Conservation (phyloP, 2,329 filamentous ascomycete genomes). For the Metarhizium rileyi region DNA sequence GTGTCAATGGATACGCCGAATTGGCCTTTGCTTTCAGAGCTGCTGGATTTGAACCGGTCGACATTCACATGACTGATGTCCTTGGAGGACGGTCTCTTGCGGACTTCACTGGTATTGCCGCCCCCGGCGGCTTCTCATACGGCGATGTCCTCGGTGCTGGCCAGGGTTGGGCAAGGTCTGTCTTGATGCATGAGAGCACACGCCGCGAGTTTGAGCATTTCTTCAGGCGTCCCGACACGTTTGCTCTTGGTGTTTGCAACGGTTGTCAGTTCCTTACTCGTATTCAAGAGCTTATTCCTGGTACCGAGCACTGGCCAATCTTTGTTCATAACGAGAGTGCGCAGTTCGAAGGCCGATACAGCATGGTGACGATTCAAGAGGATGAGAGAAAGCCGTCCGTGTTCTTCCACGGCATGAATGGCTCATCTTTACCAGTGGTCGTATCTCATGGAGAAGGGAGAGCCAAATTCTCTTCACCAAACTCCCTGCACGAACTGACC, state of each 20-base stretch:
- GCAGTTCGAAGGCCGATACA: constrained; percentile 82
- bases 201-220: constrained; percentile 73
- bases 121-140: constrained; percentile 96
- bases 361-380: constrained; percentile 70
- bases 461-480: constrained; percentile 55
- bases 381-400: constrained; percentile 52
- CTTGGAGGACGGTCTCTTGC: constrained; percentile 69
- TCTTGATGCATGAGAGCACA: constrained; percentile 70
- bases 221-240: constrained; percentile 83
- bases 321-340: constrained; percentile 79
- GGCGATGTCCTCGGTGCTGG: constrained; percentile 82
- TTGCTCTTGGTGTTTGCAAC: constrained; percentile 91
- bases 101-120: constrained; percentile 79
- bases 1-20: constrained; percentile 91
- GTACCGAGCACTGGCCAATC: constrained; percentile 72
- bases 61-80: constrained; percentile 96
- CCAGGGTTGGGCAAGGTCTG: constrained; percentile 90
- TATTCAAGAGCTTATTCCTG: constrained; percentile 70
- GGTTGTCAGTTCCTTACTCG: constrained; percentile 91
- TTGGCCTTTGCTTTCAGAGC: constrained; percentile 94
- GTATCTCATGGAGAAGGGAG: constrained; percentile 89
- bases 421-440: constrained; percentile 72
- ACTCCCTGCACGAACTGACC: constrained; percentile 44
- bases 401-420: constrained; percentile 83
- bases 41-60: constrained; percentile 83